phyloP scores from a whole-genome alignment of 2,329 filamentous ascomycete genomes.

The Biscogniauxia mediterranea region DNA sequence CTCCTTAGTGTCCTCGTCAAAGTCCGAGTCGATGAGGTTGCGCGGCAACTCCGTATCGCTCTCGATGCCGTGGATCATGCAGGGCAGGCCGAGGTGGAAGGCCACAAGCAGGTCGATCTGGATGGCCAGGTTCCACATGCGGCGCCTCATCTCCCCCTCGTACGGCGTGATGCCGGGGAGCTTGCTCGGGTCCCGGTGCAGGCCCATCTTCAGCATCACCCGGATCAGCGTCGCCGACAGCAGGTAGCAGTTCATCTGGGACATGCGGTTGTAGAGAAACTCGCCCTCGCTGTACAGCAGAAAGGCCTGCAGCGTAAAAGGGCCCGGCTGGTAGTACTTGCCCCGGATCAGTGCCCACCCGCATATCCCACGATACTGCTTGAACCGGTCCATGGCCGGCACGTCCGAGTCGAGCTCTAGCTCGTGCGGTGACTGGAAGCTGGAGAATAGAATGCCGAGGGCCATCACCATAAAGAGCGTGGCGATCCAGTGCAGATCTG shows the following conservation, averaged over 20 bases:
- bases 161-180: conserved; percentile 50
- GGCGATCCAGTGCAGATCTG: conserved; percentile 48
- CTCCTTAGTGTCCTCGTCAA: conserved; percentile 51
- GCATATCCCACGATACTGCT: conserved; percentile 47
- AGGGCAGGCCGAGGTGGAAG: conserved; percentile 66
- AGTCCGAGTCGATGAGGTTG: conserved; percentile 66
- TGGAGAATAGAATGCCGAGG: conserved; percentile 45
- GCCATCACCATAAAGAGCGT: conserved; percentile 49
- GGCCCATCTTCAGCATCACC: conserved; percentile 57
- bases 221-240: conserved; percentile 50
- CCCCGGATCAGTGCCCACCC: conserved; percentile 51
- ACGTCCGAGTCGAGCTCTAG: conserved; percentile 40
- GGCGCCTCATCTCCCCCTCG: conserved; percentile 53
- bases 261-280: conserved; percentile 50
- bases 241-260: conserved; percentile 54
- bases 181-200: conserved; percentile 55
- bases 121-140: conserved; percentile 52
- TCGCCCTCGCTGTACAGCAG: conserved; percentile 53
- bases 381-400: conserved; percentile 44
- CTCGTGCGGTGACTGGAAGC: conserved; percentile 43
- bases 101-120: conserved; percentile 64
- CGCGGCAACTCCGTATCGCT: conserved; percentile 60
- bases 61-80: conserved; percentile 63
- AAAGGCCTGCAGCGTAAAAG: conserved; percentile 49
- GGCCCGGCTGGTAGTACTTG: conserved; percentile 50